Evolutionary conservation across 106 monocot species (phyloP).

Genomic region (Iris macrosiphon): DNA sequence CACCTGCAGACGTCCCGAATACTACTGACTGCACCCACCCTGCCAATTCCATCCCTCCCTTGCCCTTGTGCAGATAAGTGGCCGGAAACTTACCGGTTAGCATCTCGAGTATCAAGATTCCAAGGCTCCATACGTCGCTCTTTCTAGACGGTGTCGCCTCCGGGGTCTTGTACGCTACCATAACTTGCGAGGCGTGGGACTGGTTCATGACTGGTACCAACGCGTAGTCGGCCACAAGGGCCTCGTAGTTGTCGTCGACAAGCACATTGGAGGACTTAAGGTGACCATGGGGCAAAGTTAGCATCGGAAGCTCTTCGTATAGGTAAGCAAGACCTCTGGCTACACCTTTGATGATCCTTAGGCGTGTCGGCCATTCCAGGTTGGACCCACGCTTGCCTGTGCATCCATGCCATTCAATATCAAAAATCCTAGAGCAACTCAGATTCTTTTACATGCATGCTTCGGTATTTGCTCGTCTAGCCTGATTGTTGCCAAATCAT

Average conservation of each 20-base stretch:
- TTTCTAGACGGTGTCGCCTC: slow-evolving; percentile 55
- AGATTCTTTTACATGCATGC: too few species aligned
- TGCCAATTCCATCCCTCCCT: slow-evolving; percentile 26
- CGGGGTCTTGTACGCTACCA: slow-evolving; percentile 89
- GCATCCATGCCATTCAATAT: too few species aligned
- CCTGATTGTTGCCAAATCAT: too few species aligned
- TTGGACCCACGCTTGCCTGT: slow-evolving; percentile 36
- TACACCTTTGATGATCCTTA: slow-evolving; percentile 64
- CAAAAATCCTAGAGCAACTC: too few species aligned
- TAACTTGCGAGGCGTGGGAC: slow-evolving; percentile 30
- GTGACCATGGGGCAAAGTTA: slow-evolving; percentile 70
- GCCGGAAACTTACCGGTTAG: slow-evolving; percentile 80
- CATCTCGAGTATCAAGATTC: slow-evolving; percentile 72
- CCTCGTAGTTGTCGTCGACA: slow-evolving; percentile 32
- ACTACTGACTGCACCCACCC: slow-evolving; percentile 61
- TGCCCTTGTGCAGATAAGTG: slow-evolving; percentile 30
- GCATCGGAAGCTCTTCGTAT: slow-evolving; percentile 53
- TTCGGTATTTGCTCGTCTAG: too few species aligned
- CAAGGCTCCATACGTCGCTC: slow-evolving; percentile 92
- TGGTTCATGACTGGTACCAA: slow-evolving; percentile 62
- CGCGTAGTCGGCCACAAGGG: slow-evolving; percentile 68
- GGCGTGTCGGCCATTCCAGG: slow-evolving; percentile 54
- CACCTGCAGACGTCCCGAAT: too few species aligned
- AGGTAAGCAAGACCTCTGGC: slow-evolving; percentile 60
- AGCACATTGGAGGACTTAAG: slow-evolving; percentile 91